Base-by-base conservation (phyloP, 352 stramenopile species). In the Globisporangium mamillatum region DNA sequence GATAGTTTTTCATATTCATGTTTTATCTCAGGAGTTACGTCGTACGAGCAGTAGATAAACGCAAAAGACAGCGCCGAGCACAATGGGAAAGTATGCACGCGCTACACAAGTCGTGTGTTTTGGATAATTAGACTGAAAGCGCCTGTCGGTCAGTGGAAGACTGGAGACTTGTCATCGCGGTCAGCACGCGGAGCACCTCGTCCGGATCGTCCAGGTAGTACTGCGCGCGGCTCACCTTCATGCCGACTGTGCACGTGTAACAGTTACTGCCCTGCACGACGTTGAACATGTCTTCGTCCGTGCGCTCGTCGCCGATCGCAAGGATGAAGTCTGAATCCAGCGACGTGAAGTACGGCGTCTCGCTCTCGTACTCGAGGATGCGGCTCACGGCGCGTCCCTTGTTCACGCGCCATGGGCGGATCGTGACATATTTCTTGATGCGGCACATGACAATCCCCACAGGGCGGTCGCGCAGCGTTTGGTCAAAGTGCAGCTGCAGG, bases 261-360 rank as follows among this genome's bases (percentile, higher is more conserved):
- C 89, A 95, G 62, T 96, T 93, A 72, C 77, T 90, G 29, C 88
- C 89, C 69, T 96, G 89, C 38, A 96, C 84, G 38, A 96, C 88
- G 67, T 96, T 89, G 61, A 95, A 96, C 88, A 96, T 96, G 60
- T 96, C 88, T 77, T 96, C 89, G 63, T 96, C 89, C 38, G 89
- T 95, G 54, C 89, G 82, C 66, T 96, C 89, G 64, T 96, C 89
- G 5, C 89, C 89, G 34, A 96, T 73, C 1, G 85, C 86, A 27
- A 96, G 72, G 60, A 96, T 95, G 59, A 96, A 93, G 60, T 96
- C 89, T 57, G 94, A 95, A 64, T 91, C 83, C 4, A 90, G 71
- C 9, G 80, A 79, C 18, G 83, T 91, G 38, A 91, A 90, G 63
- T 90, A 88, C 46, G 83, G 81, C 5, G 81, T 84, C 71, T 94